Evolutionary conservation across 2,329 filamentous ascomycete species (phyloP), one percentile per base, ranked within the genome.

Genomic region (Reticulascus tulasneorum): DNA sequence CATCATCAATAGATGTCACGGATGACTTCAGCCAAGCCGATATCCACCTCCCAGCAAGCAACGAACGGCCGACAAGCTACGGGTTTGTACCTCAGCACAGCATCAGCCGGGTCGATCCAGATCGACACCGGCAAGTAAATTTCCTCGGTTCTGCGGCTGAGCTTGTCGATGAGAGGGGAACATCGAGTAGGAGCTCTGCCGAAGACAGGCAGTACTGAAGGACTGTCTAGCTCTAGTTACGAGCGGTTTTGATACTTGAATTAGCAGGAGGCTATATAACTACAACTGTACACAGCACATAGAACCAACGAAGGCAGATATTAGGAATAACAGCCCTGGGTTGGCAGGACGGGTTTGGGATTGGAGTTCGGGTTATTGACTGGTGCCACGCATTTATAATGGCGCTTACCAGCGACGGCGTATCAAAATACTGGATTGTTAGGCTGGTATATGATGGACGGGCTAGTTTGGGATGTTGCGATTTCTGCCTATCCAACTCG

Each of bases 81-180:
- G 77, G 78, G 15, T 66, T 66, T 36, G 79, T 82, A 16, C 63
- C 71, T 38, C 74, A 79, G 22, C 75, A 78, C 37, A 75, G 63
- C 38, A 71, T 79, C 40, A 75, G 60, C 48, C 67, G 69, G 19
- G 63, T 79, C 15, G 75, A 79, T 34, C 71, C 69, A 6, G 60
- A 61, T 9, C 59, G 64, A 16, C 55, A 62, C 23, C 57, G 51
- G 5, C 54, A 62, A 8, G 54, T 66, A 9, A 66, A 76, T 42
- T 59, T 75, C 17, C 53, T 77, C 3, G 74, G 71, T 15, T 71
- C 66, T 43, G 63, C 72, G 7, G 77, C 77, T 2, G 77, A 82
- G 53, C 59, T 82, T 12, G 66, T 82, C 3, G 65, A 75, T 33
- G 69, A 58, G 25, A 33, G 37, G 26, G 32, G 36, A 6, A 17